Conservation (phyloP, 2,329 filamentous ascomycete species). For the Penicillium corylophilum region DNA sequence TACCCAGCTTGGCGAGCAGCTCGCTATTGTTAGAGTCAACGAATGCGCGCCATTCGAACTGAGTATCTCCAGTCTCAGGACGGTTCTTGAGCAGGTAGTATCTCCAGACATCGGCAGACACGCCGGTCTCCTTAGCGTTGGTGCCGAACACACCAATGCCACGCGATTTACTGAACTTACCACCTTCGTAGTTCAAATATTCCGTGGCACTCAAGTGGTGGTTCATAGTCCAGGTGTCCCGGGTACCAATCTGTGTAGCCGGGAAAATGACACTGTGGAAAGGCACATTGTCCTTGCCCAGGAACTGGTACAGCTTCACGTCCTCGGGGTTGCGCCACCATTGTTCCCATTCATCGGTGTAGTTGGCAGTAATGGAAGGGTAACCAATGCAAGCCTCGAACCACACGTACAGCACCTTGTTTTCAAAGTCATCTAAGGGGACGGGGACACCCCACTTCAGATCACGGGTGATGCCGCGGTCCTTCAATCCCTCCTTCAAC, state of each 20-base stretch:
- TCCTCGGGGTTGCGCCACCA: conserved; percentile 93
- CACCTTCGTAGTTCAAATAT: conserved; percentile 82
- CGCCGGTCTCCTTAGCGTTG: conserved; percentile 80
- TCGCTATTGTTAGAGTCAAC: conserved; percentile 85
- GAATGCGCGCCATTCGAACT: conserved; percentile 87
- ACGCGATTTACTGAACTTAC: conserved; percentile 90
- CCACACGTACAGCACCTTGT: conserved; percentile 90
- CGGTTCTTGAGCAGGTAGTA: conserved; percentile 86
- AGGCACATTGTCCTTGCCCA: conserved; percentile 87
- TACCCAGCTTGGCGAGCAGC: conserved; percentile 70
- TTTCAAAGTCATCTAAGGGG: conserved; percentile 60
- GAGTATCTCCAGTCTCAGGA: conserved; percentile 80
- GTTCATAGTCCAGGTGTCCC: conserved; percentile 84
- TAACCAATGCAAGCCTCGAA: conserved; percentile 94
- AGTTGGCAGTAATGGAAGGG: conserved; percentile 89
- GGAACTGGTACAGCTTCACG: conserved; percentile 88
- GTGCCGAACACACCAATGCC: conserved; percentile 90
- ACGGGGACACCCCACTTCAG: conserved; percentile 80
- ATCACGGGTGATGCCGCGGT: conserved; percentile 87
- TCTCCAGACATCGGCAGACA: conserved; percentile 85
- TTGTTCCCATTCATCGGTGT: conserved; percentile 83
- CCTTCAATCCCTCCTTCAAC: conserved; percentile 73
- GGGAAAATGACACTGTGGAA: conserved; percentile 94
- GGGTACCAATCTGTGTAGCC: conserved; percentile 77
- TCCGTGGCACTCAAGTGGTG: conserved; percentile 87